phyloP scores from a whole-genome alignment of 805 yeast species.

The Yarrowia sp. region DNA sequence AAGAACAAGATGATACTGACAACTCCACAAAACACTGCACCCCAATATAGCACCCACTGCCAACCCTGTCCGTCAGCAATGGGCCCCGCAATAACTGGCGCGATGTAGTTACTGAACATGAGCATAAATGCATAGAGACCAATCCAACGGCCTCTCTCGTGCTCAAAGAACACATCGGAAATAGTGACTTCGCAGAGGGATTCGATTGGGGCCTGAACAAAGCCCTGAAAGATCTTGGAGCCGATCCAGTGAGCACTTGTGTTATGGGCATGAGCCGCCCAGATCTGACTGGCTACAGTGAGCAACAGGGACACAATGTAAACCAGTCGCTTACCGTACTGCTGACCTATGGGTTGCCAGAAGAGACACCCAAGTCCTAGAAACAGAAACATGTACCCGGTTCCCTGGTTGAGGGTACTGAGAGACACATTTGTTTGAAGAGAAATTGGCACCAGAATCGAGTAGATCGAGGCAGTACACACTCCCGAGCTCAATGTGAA shows the following conservation, averaged over 20 bases:
- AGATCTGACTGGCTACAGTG: constrained; percentile 41
- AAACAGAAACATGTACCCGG: constrained; percentile 51
- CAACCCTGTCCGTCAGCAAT: constrained; percentile 59
- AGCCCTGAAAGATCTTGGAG: constrained; percentile 42
- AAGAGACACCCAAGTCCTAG: constrained; percentile 51
- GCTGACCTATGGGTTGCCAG: constrained; percentile 51
- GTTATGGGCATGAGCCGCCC: constrained; percentile 43
- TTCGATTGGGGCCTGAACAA: constrained; percentile 78
- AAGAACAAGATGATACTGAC: constrained; percentile 53
- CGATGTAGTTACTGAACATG: constrained; percentile 72
- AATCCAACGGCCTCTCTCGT: constrained; percentile 68
- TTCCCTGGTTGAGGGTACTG: constrained; percentile 45
- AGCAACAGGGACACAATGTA: constrained; percentile 43
- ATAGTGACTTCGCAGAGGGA: constrained; percentile 62
- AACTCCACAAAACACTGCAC: constrained; percentile 61
- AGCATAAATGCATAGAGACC: constrained; percentile 73
- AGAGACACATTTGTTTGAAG: constrained; percentile 40
- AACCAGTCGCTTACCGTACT: constrained; percentile 48
- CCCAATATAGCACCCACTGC: constrained; percentile 74
- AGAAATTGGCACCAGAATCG: constrained; percentile 43
- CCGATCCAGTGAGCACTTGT: constrained; percentile 42
- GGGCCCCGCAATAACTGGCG: constrained; percentile 77
- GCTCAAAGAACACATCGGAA: constrained; percentile 72
- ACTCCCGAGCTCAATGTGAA: constrained; percentile 48
- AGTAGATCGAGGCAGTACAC: constrained; percentile 48